These are phyloP conservation scores for Mycena indigotica DNA, from an alignment of 768 basidiomycete species.

Conservation along the genomic window DNA sequence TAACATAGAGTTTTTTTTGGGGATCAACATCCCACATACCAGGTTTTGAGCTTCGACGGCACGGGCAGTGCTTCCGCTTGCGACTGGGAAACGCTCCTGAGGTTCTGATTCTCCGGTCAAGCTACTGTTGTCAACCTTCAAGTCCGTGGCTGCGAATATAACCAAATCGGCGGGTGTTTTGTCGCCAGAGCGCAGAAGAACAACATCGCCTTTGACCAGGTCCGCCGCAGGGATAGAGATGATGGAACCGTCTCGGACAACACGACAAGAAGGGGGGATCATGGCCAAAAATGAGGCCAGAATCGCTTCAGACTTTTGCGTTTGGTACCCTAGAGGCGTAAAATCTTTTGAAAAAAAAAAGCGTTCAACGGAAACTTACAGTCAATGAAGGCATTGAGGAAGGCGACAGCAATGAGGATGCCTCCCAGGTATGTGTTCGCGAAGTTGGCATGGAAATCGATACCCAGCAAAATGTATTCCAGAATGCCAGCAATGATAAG, in stretches of 20 bases:
- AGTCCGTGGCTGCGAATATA: slow-evolving; percentile 58
- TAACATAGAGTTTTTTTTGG: neutral
- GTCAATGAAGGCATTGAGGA: slow-evolving; percentile 71
- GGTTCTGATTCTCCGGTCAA: slow-evolving; percentile 73
- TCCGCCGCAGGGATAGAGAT: slow-evolving; percentile 58
- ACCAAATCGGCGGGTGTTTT: slow-evolving; percentile 73
- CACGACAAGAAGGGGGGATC: slow-evolving; percentile 71
- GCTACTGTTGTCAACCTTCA: slow-evolving; percentile 74
- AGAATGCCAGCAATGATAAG: slow-evolving; percentile 67
- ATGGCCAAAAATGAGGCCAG: slow-evolving; percentile 72
- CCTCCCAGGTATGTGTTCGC: slow-evolving; percentile 70
- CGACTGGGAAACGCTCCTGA: slow-evolving; percentile 55
- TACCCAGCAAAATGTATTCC: slow-evolving; percentile 65
- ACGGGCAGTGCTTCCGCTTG: slow-evolving; percentile 47
- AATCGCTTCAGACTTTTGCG: slow-evolving; percentile 75
- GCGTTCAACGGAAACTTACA: too few species aligned
- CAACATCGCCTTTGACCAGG: slow-evolving; percentile 68
- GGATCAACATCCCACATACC: slow-evolving; percentile 35
- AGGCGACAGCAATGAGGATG: slow-evolving; percentile 67
- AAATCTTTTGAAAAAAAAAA: too few species aligned
- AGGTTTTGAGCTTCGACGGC: slow-evolving; percentile 69
- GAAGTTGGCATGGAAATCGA: slow-evolving; percentile 64
- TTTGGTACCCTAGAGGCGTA: slow-evolving; percentile 45
- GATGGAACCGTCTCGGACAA: slow-evolving; percentile 60
- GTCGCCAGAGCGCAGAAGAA: slow-evolving; percentile 64